Conservation (phyloP, 139 green algal species). For the Tetraselmis chui region DNA sequence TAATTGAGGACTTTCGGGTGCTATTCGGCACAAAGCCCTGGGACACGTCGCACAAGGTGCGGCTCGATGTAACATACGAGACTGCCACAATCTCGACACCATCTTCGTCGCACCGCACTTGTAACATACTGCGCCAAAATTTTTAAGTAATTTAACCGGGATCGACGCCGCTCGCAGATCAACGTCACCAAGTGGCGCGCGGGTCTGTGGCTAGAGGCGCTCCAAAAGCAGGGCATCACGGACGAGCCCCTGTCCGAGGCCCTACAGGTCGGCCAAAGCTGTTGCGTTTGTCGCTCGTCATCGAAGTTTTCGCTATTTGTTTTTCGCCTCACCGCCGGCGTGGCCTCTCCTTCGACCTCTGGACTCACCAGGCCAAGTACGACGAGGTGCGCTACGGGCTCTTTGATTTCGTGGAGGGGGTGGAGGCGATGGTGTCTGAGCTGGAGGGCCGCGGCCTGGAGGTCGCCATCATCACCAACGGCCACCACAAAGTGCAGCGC, state of each 20-base stretch:
- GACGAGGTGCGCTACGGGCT: conserved; percentile 11
- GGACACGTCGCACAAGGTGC: conserved; percentile 28
- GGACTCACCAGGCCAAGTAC: conserved; percentile 11
- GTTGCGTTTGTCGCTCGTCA: too few relatives aligned
- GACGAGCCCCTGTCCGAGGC: neutral
- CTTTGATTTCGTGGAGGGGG: conserved; percentile 21
- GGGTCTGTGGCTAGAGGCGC: conserved; percentile 20
- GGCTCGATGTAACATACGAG: too few relatives aligned
- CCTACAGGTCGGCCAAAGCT: conserved; percentile 15
- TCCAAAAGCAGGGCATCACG: conserved; percentile 6
- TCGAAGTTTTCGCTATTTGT: too few relatives aligned
- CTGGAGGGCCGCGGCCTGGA: conserved; percentile 15
- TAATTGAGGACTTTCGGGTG: conserved; percentile 18
- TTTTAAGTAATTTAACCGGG: too few relatives aligned
- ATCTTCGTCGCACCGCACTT: too few relatives aligned
- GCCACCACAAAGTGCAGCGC: conserved; percentile 29
- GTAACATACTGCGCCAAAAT: too few relatives aligned
- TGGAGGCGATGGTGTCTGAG: conserved; percentile 16
- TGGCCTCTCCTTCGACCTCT: too few relatives aligned
- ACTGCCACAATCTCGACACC: too few relatives aligned
- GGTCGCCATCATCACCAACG: conserved; percentile 36
- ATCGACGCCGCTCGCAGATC: too few relatives aligned
- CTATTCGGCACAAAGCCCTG: conserved; percentile 24
- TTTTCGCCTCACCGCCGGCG: too few relatives aligned
- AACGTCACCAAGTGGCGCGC: conserved; percentile 30